These are phyloP conservation scores for Ceratobasidium sp. DNA, from an alignment of 1,284 basidiomycete species.

Conservation along the genomic window DNA sequence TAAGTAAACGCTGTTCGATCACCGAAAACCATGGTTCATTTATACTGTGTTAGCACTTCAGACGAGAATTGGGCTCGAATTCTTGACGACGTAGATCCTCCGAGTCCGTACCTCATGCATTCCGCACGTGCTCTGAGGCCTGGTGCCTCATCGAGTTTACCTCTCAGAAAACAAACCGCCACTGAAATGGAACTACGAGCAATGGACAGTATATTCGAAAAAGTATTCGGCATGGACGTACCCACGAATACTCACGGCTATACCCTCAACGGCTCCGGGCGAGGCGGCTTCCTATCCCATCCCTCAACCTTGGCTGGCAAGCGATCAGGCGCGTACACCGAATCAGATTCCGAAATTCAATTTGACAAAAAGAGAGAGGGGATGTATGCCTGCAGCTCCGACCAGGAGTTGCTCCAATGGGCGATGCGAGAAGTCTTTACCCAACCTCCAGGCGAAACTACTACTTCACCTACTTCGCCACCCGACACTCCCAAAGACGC, in stretches of 20 bases:
- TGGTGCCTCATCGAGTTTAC: slow-evolving; percentile 57
- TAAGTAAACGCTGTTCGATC: slow-evolving; percentile 34
- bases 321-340: background rate
- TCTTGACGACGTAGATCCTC: slow-evolving; percentile 36
- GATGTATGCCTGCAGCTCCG: slow-evolving; percentile 76
- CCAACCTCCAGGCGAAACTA: slow-evolving; percentile 58
- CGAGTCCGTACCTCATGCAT: background rate
- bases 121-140: slow-evolving; percentile 12
- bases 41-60: slow-evolving; percentile 4
- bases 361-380: slow-evolving; percentile 82
- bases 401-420: slow-evolving; percentile 82
- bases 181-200: slow-evolving; percentile 62
- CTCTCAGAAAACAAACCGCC: slow-evolving; percentile 62
- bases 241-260: background rate
- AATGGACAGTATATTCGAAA: slow-evolving; percentile 67
- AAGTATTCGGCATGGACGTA: slow-evolving; percentile 53
- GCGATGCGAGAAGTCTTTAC: slow-evolving; percentile 77
- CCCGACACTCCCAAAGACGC: background rate
- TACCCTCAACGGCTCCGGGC: background rate
- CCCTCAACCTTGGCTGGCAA: background rate
- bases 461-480: slow-evolving; percentile 46
- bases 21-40: slow-evolving; percentile 53
- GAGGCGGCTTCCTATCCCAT: background rate
- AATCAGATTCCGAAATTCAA: slow-evolving; percentile 40
- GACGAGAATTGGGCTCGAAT: slow-evolving; percentile 33